Evolutionary conservation across 495 filamentous ascomycete genomes (phyloP), one percentile per base, ranked within the genome.

Genomic region (Penicillium angulare): DNA sequence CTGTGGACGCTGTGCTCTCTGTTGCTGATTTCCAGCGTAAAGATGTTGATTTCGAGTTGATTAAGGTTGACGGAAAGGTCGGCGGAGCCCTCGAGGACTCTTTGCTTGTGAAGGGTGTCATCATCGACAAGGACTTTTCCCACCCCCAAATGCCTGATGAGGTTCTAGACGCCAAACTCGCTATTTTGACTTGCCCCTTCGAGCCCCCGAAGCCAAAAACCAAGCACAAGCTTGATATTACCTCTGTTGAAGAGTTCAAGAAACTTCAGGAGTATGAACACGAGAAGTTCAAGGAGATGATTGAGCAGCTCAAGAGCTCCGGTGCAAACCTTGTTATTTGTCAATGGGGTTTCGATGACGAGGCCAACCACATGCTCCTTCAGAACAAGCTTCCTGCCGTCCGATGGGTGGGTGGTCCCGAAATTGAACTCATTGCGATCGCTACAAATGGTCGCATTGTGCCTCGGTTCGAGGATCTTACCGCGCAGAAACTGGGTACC

Each of bases 121-220:
- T 99, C 63, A 81, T 99, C 64, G 93, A 99, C 79, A 99, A 99
- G 75, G 93, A 99, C 69, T 97, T 99, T 76, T 99, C 93, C 26
- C 93, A 99, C 71, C 95, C 93, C 13, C 93, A 99, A 69, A 99
- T 99, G 93, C 93, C 93, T 22, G 85, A 85, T 43, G 87, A 96
- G 69, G 92, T 99, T 45, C 78, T 74, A 47, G 89, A 99, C 72
- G 93, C 95, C 59, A 97, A 97, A 74, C 80, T 99, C 61, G 93
- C 93, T 33, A 97, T 99, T 60, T 77, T 99, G 38, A 99, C 93
- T 35, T 99, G 93, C 67, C 91, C 93, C 1, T 97, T 99, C 69
- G 93, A 99, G 74, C 93, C 93, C n/a, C 93, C 93, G 13, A 99
- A 99, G 80, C 93, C 93, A 40, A 99, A 99, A 84, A 99, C 93